These are phyloP conservation scores for Aegilops umbellulata DNA, from an alignment of 176 grass and related monocot genomes.

Conservation along the genomic window DNA sequence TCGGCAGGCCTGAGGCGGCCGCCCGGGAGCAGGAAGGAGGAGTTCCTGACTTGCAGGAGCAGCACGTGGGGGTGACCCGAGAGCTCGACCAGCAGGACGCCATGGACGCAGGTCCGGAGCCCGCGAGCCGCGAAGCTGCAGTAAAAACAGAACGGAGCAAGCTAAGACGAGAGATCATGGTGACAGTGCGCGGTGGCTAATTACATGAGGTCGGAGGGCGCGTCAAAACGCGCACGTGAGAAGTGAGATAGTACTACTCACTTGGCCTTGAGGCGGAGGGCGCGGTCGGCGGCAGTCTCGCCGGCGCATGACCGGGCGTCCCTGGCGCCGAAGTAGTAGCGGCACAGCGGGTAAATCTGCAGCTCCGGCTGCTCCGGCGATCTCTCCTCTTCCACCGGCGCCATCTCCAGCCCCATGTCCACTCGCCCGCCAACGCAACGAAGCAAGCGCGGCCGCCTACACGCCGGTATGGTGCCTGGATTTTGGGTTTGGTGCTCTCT, in stretches of 20 bases:
- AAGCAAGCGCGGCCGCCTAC: neutral
- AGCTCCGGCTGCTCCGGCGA: neutral
- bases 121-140: conserved; percentile 54
- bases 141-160: neutral
- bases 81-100: conserved; percentile 62
- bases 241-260: too few relatives aligned
- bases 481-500: neutral
- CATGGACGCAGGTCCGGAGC: conserved; percentile 58
- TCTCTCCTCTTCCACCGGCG: neutral
- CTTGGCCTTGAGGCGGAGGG: neutral
- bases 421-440: neutral
- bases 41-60: conserved; percentile 70
- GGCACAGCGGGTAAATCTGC: conserved; percentile 46
- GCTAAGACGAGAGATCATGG: neutral
- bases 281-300: conserved; percentile 39
- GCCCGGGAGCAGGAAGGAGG: conserved; percentile 53
- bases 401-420: conserved; percentile 40
- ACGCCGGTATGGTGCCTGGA: neutral
- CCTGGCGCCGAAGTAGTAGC: conserved; percentile 64
- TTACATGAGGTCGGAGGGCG: conserved; percentile 32
- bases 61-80: conserved; percentile 57
- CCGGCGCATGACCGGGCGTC: conserved; percentile 1
- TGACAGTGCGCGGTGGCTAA: neutral
- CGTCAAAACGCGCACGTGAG: neutral
- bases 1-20: conserved; percentile 53